phyloP scores from a whole-genome alignment of 1,139 yeast genomes.

The Schizosaccharomyces versatilis region DNA sequence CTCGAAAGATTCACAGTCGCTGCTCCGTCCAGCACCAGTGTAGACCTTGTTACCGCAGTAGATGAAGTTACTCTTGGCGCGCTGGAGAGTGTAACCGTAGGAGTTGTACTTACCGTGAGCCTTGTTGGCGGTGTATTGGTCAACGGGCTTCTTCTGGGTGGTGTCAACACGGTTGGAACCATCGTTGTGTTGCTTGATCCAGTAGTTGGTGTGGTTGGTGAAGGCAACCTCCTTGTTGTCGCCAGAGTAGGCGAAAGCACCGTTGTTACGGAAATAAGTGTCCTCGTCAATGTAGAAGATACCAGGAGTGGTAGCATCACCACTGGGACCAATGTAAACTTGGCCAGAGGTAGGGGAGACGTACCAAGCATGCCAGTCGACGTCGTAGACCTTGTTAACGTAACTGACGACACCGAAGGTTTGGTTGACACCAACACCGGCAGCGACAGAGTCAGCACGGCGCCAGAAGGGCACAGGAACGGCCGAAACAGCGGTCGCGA shows the following conservation, averaged over 20 bases:
- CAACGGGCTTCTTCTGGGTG: not conserved
- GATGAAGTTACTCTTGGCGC: not conserved
- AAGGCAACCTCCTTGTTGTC: not conserved
- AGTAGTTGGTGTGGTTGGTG: slow-evolving; percentile 1
- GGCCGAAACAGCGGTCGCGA: not conserved
- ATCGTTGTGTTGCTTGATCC: not conserved
- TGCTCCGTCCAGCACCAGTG: not conserved
- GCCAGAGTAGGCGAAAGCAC: not conserved
- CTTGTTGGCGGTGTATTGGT: not conserved
- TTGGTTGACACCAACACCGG: not conserved
- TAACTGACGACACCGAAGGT: not conserved
- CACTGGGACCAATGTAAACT: not conserved
- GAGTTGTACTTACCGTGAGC: not conserved
- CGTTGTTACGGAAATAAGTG: not conserved
- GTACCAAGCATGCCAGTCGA: not conserved
- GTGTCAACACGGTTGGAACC: slow-evolving; percentile 2
- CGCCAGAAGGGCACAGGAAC: not conserved
- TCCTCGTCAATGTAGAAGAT: not conserved
- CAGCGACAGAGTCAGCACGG: not conserved
- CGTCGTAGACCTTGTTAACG: not conserved
- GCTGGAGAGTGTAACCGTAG: not conserved
- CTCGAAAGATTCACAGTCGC: not conserved
- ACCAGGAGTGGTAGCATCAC: not conserved
- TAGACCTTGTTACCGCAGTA: not conserved
- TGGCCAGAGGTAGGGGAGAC: not conserved